Conservation (phyloP, 495 filamentous ascomycete genomes). For the Xylaria curta region DNA sequence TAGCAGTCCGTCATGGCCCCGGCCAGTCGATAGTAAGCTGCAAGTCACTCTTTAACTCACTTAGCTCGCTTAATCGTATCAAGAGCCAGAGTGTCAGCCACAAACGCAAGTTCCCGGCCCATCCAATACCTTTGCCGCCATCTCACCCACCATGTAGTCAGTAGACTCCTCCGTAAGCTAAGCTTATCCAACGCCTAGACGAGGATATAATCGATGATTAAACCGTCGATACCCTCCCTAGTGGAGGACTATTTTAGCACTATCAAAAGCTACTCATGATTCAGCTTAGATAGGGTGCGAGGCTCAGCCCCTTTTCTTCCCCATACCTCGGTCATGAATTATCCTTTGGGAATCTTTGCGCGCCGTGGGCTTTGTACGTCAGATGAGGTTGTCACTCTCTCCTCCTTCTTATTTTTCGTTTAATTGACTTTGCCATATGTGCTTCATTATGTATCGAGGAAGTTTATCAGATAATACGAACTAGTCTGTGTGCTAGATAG, state of each 20-base stretch:
- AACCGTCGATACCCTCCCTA: background rate
- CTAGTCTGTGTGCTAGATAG: background rate
- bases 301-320: slow-evolving; percentile 3
- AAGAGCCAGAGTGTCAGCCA: slow-evolving; percentile 17
- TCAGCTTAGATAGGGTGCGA: background rate
- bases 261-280: slow-evolving; percentile 11
- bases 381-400: background rate
- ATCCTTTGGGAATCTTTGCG: background rate
- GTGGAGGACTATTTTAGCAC: slow-evolving; percentile 9
- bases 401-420: too few relatives aligned
- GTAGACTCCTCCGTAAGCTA: background rate
- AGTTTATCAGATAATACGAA: background rate
- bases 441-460: background rate
- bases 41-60: background rate
- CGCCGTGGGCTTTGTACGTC: background rate
- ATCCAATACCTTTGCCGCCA: slow-evolving; percentile 8
- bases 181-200: background rate
- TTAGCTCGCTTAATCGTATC: slow-evolving; percentile 1
- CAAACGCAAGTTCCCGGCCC: background rate
- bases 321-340: background rate
- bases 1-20: background rate
- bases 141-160: background rate
- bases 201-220: background rate
- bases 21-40: slow-evolving; percentile 2
- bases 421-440: background rate